Conservation (phyloP, 441 rosid species). For the Kokia cookei region DNA sequence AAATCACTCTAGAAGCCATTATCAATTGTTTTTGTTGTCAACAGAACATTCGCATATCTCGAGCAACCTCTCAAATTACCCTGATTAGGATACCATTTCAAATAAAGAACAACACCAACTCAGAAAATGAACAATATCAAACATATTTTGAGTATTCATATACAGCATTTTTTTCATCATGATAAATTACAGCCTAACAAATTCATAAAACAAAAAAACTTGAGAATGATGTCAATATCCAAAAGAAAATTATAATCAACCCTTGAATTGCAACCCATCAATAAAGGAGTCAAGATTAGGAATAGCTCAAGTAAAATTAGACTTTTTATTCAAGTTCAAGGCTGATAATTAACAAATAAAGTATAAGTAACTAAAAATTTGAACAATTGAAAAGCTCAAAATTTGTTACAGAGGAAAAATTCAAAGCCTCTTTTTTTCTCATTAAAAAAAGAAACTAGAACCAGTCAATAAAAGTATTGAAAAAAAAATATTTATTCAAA, state of each 20-base stretch:
- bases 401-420: background rate
- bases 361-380: background rate
- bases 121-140: background rate
- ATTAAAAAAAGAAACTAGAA: background rate
- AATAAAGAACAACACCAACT: background rate
- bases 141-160: background rate
- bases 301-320: background rate
- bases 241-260: background rate
- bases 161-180: background rate
- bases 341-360: background rate
- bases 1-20: conserved; percentile 78
- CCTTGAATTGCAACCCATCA: background rate
- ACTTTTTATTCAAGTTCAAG: background rate
- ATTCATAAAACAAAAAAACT: background rate
- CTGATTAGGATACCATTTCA: conserved; percentile 11
- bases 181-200: background rate
- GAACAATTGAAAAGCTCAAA: too few species aligned
- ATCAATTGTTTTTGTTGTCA: conserved; percentile 15
- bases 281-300: background rate
- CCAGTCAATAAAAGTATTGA: background rate
- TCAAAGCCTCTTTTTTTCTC: background rate
- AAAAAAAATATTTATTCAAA: background rate
- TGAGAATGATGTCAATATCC: background rate
- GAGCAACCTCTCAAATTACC: conserved; percentile 8
- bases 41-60: conserved; percentile 22